Base-by-base conservation (phyloP, 768 basidiomycete species). In the Cyclocybe cylindracea region DNA sequence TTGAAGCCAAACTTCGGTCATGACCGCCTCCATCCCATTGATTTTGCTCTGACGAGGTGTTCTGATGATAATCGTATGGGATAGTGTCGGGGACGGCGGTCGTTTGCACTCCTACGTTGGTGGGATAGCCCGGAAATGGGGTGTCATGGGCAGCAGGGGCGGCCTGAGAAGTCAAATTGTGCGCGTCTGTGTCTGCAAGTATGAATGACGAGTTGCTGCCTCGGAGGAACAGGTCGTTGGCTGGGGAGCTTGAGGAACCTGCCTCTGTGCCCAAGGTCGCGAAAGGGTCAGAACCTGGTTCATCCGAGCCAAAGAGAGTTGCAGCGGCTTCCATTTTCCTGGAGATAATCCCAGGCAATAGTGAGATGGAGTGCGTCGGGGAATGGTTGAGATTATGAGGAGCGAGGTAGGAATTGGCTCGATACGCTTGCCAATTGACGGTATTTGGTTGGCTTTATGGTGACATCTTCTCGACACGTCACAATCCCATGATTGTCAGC, bases 281-380 rank as follows among this genome's bases (percentile, higher is more conserved):
- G 71, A 88, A 88, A 46, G 81, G 80, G 70, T 89, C 86, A 32
- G 78, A 73, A 13, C 71, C 72, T 45, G 81, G 62, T 63, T 89
- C 86, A 32, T 81, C 80, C 46, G 80, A 70, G 55, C 84, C 87
- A 75, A 93, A 93, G 41, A 93, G 85, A 51, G 87, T 85, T 46
- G 89, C 86, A 34, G 91, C 91, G 58, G 87, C 84, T 74, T 90
- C 88, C 86, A 87, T 87, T 62, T 62, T 60, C 37, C 8, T 44
- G 44, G 39, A n/a, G 42, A 51, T 43, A 34, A 24, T 24, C 7
- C 19, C 48, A 36, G 38, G 36, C 48, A 39, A 46, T 39, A 34
- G 39, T 35, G 39, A 47, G 24, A 32, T 40, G 16, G 48, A 48
- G 33, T 35, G 40, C 11, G 50, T 24, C 24, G 5, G 24, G 24